Conservation (phyloP, 208 protist species). For the Crithidia sp. region DNA sequence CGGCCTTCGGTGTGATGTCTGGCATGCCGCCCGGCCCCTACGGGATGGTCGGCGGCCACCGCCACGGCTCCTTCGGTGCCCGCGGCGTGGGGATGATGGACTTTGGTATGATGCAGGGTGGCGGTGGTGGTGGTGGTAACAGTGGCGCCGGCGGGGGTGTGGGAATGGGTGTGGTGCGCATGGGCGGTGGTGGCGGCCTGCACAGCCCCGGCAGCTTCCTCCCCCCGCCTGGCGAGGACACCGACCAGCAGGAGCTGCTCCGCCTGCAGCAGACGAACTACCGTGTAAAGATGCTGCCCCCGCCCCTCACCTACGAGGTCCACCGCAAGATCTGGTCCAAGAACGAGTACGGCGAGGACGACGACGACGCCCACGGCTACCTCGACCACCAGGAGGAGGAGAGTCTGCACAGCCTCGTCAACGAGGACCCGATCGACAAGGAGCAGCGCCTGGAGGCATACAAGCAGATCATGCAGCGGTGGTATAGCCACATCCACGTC, state of each 20-base stretch:
- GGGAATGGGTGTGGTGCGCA: neutral
- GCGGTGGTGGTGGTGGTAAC: slow-evolving; percentile 1
- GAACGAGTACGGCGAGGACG: slow-evolving; percentile 44
- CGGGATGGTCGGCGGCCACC: slow-evolving; percentile 22
- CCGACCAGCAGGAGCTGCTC: slow-evolving; percentile 39
- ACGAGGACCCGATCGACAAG: slow-evolving; percentile 38
- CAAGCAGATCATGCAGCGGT: slow-evolving; percentile 46
- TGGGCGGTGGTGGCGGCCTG: slow-evolving; percentile 13
- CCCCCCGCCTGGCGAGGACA: slow-evolving; percentile 34
- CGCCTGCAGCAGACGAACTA: slow-evolving; percentile 44
- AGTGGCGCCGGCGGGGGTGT: neutral
- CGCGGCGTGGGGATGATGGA: slow-evolving; percentile 15
- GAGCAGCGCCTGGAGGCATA: slow-evolving; percentile 51
- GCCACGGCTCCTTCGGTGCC: neutral
- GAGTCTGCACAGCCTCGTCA: slow-evolving; percentile 23
- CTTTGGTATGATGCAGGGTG: slow-evolving; percentile 17
- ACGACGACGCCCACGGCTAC: slow-evolving; percentile 23
- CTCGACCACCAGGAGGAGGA: slow-evolving; percentile 23
- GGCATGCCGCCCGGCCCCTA: slow-evolving; percentile 29
- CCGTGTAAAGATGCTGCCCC: slow-evolving; percentile 57
- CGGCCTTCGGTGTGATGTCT: slow-evolving; percentile 27
- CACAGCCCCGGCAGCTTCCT: slow-evolving; percentile 31
- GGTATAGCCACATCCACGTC: slow-evolving; percentile 55
- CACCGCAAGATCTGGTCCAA: slow-evolving; percentile 48
- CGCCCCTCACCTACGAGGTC: slow-evolving; percentile 45